Evolutionary conservation across 192 early-diverging fungal genomes (phyloP), one percentile per base, ranked within the genome.

Genomic region (Backusella westeae): DNA sequence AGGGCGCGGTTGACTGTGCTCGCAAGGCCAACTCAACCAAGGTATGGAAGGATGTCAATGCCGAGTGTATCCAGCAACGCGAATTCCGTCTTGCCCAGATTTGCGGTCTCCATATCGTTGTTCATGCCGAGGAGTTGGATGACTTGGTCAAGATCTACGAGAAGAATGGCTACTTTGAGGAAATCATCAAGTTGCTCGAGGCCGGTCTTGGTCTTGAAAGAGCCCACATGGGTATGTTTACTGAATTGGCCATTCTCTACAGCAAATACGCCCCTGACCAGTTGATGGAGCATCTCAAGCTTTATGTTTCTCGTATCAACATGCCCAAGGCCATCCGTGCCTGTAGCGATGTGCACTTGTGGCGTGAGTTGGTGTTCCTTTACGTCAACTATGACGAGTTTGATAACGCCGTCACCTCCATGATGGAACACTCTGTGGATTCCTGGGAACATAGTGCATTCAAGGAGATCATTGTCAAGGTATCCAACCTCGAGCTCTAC

Each of bases 211-310:
- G 96, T n/a, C 83, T 99, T 72, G 98, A 99, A 86, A 91, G 98
- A 69, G 98, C 98, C 10, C 98, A 99, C 78, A 99, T 99, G 98
- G 98, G 98, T 71, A 99, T 99, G 98, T 99, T 99, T 80, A 99
- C 98, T 0, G 98, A 99, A 87, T 87, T 99, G 44, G 96, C 96
- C 8, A 95, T 99, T 69, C 84, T 98, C 77, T 99, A 99, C 86
- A 92, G 94, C 80, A 98, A 97, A 81, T 97, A 99, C 90, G 89
- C 90, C 19, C 92, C 96, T 0, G 97, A 98, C 75, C 90, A 93
- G 69, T 91, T 99, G 84, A 96, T 97, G 93, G 97, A 98, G 79
- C 98, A 99, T 76, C 88, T 99, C 73, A 96, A 96, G 80, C 88
- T 99, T 63, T 99, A 96, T 86, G 97, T 95, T 89, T 93, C 94